These are phyloP conservation scores for Xerophyta viscosa DNA, from an alignment of 106 monocot species.

Conservation along the genomic window DNA sequence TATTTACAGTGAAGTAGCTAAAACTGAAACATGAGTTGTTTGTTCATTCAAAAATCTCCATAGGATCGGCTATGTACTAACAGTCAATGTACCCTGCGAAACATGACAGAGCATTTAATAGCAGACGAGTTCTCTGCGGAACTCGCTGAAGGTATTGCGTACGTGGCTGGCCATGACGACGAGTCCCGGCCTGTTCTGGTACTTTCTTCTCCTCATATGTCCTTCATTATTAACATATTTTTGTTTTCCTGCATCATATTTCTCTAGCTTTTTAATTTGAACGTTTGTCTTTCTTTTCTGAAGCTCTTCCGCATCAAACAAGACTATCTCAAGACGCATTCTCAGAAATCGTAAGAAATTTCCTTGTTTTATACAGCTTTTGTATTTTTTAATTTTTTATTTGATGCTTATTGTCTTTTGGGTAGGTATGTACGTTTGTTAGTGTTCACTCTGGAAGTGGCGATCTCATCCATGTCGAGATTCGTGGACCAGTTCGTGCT, in stretches of 20 bases:
- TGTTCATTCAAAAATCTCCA: no score
- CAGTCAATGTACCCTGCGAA: background rate
- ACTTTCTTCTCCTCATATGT: background rate
- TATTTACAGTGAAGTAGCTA: no score
- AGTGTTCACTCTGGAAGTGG: conserved; percentile 95
- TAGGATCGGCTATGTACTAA: no score
- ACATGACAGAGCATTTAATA: conserved; percentile 64
- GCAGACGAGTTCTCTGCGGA: conserved; percentile 95
- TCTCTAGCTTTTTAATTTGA: background rate
- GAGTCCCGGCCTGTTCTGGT: conserved; percentile 81
- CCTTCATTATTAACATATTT: background rate
- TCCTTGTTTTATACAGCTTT: background rate
- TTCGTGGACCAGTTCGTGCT: conserved; percentile 79
- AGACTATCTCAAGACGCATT: conserved; percentile 74
- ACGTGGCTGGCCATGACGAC: conserved; percentile 88
- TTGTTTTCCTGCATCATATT: background rate
- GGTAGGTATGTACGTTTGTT: conserved; percentile 65
- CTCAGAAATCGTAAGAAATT: conserved; percentile 78
- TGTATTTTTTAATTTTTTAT: background rate
- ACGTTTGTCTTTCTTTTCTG: conserved; percentile 4
- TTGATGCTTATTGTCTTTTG: background rate
- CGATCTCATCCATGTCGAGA: conserved; percentile 67
- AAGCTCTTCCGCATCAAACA: conserved; percentile 93
- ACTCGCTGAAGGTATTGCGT: conserved; percentile 78
- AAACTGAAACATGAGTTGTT: no score